Evolutionary conservation across 1,284 basidiomycete species (phyloP).

Genomic region (Trichosporon asahii): DNA sequence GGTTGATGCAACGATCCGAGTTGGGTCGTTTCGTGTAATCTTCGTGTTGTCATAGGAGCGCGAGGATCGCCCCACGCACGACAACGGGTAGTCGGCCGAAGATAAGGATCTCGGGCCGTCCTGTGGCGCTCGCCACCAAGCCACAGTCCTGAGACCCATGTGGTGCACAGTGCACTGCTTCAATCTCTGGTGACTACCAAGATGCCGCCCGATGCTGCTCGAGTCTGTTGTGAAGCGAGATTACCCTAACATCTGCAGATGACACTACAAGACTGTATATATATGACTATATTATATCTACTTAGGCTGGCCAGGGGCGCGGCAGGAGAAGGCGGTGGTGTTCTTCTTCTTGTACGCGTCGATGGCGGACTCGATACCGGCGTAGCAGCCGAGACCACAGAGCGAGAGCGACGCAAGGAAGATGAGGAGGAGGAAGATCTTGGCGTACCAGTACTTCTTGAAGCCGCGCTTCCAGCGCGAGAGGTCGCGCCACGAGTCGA

Average conservation of each 20-base stretch:
- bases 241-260: not conserved
- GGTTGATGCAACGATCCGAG: too few species aligned
- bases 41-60: too few species aligned
- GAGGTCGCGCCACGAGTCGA: slow-evolving; percentile 21
- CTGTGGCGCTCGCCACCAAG: too few species aligned
- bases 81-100: too few species aligned
- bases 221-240: not conserved
- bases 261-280: not conserved
- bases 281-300: not conserved
- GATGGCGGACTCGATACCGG: slow-evolving; percentile 22
- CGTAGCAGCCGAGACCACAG: slow-evolving; percentile 21
- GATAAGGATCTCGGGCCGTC: too few species aligned
- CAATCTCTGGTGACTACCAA: too few species aligned
- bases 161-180: too few species aligned
- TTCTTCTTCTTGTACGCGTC: slow-evolving; percentile 8
- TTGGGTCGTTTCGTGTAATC: too few species aligned
- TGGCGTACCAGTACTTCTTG: slow-evolving; percentile 22
- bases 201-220: too few species aligned
- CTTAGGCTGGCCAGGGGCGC: slow-evolving; percentile 19
- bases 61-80: too few species aligned
- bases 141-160: too few species aligned
- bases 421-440: slow-evolving; percentile 14
- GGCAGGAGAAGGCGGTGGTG: slow-evolving; percentile 20
- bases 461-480: slow-evolving; percentile 27
- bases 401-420: slow-evolving; percentile 18